Evolutionary conservation across 768 basidiomycete species (phyloP), one percentile per base, ranked within the genome.

Genomic region (Nidularia pulvinata): DNA sequence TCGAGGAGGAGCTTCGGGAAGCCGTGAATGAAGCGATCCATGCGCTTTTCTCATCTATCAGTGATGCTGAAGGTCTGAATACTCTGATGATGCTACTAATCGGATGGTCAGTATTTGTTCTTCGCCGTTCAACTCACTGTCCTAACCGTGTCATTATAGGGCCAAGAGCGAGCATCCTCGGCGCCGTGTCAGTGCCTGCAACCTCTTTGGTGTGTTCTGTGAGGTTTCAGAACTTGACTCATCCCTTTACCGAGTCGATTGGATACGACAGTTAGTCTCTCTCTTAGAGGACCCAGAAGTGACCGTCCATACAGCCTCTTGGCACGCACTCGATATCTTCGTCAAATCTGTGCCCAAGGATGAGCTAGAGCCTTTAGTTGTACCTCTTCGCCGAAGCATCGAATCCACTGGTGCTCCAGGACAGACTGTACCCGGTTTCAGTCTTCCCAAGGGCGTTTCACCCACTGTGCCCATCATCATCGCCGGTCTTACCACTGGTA

Each of bases 311-410:
- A 87, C 83, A 2, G 88, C 89, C 0, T 93, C 95, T 3, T 90
- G 88, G 85, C 73, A 75, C 33, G 88, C 94, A 0, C 76, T 98
- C 25, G 95, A 98, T 46, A 78, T 78, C 13, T 93, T 98, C 56
- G 85, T 97, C 67, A 98, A 93, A 70, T 86, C 89, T 0, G 71
- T 95, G 10, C 88, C 91, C 14, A 98, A 98, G 71, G 94, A 96
- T 58, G 95, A 98, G 59, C 75, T 95, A 37, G 95, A 98, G 62
- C 84, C 89, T 2, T 75, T 98, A 25, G 93, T 98, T 10, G 89
- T 96, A 0, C 88, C 95, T 4, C 81, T 98, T 2, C 86, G 94
- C 13, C 77, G 94, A 35, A 89, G 89, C 1, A 90, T 98, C 63
- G 97, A 98, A 67, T 79, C 83, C 6, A 86, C 88, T 0, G 93